Evolutionary conservation across 768 basidiomycete genomes (phyloP), one percentile per base, ranked within the genome.

Genomic region (Lactarius trivialis): DNA sequence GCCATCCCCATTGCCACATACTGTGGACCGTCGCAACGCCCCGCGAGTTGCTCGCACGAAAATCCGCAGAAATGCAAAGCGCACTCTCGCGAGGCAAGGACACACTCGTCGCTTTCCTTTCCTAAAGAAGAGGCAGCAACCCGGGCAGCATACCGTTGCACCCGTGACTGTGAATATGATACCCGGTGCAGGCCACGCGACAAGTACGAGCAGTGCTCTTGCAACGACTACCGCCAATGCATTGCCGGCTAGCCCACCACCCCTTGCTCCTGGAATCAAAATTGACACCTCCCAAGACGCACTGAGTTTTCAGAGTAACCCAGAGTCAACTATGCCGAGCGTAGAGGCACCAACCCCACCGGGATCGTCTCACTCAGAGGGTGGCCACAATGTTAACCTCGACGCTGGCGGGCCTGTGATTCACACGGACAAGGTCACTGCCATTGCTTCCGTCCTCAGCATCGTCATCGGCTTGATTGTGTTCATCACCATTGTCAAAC

Each of bases 91-190:
- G 3, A 32, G 49, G 19, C 37, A 50, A 51, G 39, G 63, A 7
- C 63, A 30, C 39, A 24, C 37, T 21, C 63, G 58, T 43, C 58
- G 54, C 24, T 50, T 60, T 34, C 45, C 53, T 11, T 60, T 60
- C 26, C 14, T 64, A 39, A 60, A 55, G 62, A 60, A 60, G 58
- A 60, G 57, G 36, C 61, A 59, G 15, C 63, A 59, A 14, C 26
- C 19, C 26, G 39, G 39, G 24, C 58, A 60, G 21, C 48, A 28
- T 30, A 30, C 45, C 8, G 26, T 64, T 24, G 58, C 34, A 15
- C 62, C 62, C 15, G 58, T 64, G 17, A 64, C 63, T 24, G 63
- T 64, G 30, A 43, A 64, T 39, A 51, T 64, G 58, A 60, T 64
- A 41, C 33, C 63, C 4, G 54, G 37, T 33, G 19, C 32, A n/a